These are phyloP conservation scores for Pterulicium gracile DNA, from an alignment of 1,284 basidiomycete genomes.

Conservation along the genomic window DNA sequence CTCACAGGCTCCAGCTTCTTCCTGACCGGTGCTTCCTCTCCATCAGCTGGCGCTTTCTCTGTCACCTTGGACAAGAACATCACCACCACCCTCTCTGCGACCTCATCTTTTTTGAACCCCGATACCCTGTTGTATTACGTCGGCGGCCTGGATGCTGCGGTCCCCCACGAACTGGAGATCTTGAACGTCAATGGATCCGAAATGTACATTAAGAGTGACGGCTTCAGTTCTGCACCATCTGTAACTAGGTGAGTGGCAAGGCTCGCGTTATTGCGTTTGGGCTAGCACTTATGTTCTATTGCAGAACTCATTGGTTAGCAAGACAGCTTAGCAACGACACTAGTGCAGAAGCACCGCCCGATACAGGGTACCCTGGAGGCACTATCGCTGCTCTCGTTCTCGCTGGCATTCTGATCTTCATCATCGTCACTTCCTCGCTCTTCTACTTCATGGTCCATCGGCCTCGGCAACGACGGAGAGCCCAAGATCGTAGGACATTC, in stretches of 20 bases:
- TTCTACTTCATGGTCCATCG: slow-evolving; percentile 33
- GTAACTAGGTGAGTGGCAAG: slow-evolving; percentile 24
- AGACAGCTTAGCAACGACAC: too few species aligned
- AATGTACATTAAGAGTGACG: slow-evolving; percentile 23
- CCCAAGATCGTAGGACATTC: background rate
- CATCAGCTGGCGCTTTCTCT: slow-evolving; percentile 41
- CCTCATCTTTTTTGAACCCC: slow-evolving; percentile 40
- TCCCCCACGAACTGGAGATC: slow-evolving; percentile 39
- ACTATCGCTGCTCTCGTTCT: slow-evolving; percentile 55
- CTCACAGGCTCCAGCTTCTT: slow-evolving; percentile 44
- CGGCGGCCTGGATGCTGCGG: slow-evolving; percentile 42
- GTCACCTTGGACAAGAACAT: slow-evolving; percentile 43
- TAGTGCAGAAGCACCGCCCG: slow-evolving; percentile 15
- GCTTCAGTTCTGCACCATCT: slow-evolving; percentile 22
- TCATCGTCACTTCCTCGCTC: slow-evolving; percentile 29
- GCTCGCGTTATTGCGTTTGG: too few species aligned
- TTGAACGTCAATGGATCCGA: slow-evolving; percentile 43
- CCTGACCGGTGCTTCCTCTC: slow-evolving; percentile 44
- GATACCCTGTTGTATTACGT: slow-evolving; percentile 48
- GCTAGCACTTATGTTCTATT: too few species aligned
- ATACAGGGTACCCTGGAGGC: slow-evolving; percentile 18
- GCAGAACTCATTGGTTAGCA: too few species aligned
- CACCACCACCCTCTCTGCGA: slow-evolving; percentile 30
- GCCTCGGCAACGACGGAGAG: slow-evolving; percentile 23
- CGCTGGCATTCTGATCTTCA: slow-evolving; percentile 37